Evolutionary conservation across 2,329 filamentous ascomycete genomes (phyloP), one percentile per base, ranked within the genome.

Genomic region (Hypoxylon sp.): DNA sequence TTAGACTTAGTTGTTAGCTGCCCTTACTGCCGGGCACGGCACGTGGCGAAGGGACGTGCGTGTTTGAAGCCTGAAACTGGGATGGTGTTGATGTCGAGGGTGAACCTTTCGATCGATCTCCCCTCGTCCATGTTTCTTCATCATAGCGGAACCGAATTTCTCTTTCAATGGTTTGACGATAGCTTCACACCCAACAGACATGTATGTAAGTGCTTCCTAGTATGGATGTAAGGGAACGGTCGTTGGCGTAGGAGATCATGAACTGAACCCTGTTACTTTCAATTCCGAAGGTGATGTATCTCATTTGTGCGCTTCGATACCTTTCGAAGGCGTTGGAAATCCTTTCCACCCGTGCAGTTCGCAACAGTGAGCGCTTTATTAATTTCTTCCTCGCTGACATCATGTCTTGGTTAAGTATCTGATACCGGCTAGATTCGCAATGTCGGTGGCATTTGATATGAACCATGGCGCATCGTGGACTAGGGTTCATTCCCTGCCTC

Each of bases 41-140:
- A 67, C 61, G 64, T 64, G 64, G 64, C 32, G 5, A 43, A 62
- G 58, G 62, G 56, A 54, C 48, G 49, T 67, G 49, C 56, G 39
- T 61, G 66, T 67, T 62, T 64, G 64, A 64, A 60, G 59, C 49
- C 53, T 68, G 66, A 68, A 67, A 68, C 66, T 54, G 32, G 43
- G 52, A 50, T 46, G 47, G 66, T 65, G n/a, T 57, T 67, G 61
- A 67, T 62, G 48, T 56, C 53, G 30, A 59, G 53, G 54, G 50
- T 32, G 39, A 50, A 67, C 64, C 64, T 59, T 64, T 56, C 53
- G 64, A 64, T 28, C 39, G 64, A 68, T 68, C 56, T 53, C 24
- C 24, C 58, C n/a, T 47, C n/a, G 34, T 17, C 53, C 60, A 48
- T 56, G 50, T 26, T 52, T 15, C 24, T 52, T 32, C 41, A 44